Base-by-base conservation (phyloP, 495 filamentous ascomycete genomes). In the Beverwykella pulmonaria region DNA sequence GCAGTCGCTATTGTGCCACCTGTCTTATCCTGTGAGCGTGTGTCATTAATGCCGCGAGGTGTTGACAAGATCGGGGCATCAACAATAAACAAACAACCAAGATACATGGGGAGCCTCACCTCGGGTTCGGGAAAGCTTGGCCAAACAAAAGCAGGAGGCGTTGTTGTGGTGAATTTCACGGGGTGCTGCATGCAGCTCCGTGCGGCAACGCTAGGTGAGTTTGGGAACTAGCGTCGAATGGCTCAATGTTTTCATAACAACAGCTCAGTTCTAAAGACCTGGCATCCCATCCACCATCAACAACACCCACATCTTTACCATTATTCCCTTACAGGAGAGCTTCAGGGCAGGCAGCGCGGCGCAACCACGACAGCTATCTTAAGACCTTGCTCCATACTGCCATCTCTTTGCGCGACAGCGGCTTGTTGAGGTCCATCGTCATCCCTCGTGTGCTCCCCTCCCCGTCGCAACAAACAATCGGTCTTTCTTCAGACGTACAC, bases 271-370 rank as follows among this genome's bases (percentile, higher is more conserved):
- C 48, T 52, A 34, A 5, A 19, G n/a, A 52, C 25, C 25, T 7
- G 3, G 3, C 27, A 25, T 15, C 20, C 23, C 53, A 39, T 19
- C 59, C 52, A 46, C 59, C 66, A 69, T 56, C 48, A 53, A 15
- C 46, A 60, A 23, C 22, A 47, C 56, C 61, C 56, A 41, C 69
- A 68, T 71, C 65, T 53, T 65, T 68, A 68, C 54, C 54, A 34
- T 59, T 68, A 68, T 71, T 63, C 49, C 30, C 65, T 59, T 64
- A 48, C 50, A 19, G 26, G n/a, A 53, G 30, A 48, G 27, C n/a
- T 22, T n/a, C 15, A 57, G 10, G 56, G 34, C 7, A 15, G 26
- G 23, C 61, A 49, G 62, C 20, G 39, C 44, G 19, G 39, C 1
- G 67, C 56, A 32, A 56, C 56, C 56, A 17, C 49, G 55, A 54